Evolutionary conservation across 2,329 filamentous ascomycete species (phyloP).

Genomic region (Colletotrichum echinochloae): DNA sequence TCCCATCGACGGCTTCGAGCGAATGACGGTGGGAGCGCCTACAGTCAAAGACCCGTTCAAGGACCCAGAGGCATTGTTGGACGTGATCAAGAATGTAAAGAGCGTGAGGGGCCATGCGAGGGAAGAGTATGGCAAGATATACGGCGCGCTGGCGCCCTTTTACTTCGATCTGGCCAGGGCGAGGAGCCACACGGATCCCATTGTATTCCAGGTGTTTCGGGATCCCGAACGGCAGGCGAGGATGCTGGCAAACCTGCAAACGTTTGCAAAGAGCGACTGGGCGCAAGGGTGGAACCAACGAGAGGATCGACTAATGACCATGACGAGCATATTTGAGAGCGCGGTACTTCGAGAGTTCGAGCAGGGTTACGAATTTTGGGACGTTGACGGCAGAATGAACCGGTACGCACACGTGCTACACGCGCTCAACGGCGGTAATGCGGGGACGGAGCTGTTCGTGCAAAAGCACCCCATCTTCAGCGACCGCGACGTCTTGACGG

Average conservation of each 20-base stretch:
- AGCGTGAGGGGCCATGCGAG: slow-evolving; percentile 88
- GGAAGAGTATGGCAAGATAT: slow-evolving; percentile 91
- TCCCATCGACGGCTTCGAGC: slow-evolving; percentile 79
- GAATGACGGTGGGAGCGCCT: slow-evolving; percentile 68
- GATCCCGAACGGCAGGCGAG: slow-evolving; percentile 91
- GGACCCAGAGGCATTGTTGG: slow-evolving; percentile 74
- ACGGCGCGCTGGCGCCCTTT: slow-evolving; percentile 88
- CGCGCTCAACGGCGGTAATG: slow-evolving; percentile 81
- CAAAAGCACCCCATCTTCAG: slow-evolving; percentile 88
- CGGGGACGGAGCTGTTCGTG: slow-evolving; percentile 86
- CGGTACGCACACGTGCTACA: slow-evolving; percentile 90
- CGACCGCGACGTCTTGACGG: slow-evolving; percentile 75
- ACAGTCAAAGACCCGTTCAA: slow-evolving; percentile 59
- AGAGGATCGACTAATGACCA: slow-evolving; percentile 77
- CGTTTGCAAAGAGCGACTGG: slow-evolving; percentile 85
- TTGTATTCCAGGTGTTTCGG: slow-evolving; percentile 87
- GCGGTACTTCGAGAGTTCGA: slow-evolving; percentile 93
- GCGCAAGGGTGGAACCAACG: slow-evolving; percentile 78
- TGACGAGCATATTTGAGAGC: slow-evolving; percentile 88
- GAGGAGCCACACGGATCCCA: slow-evolving; percentile 80
- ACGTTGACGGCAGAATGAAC: slow-evolving; percentile 89
- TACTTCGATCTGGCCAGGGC: slow-evolving; percentile 84
- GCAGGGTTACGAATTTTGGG: slow-evolving; percentile 88
- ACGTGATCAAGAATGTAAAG: slow-evolving; percentile 75
- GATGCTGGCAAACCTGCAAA: slow-evolving; percentile 84